Evolutionary conservation across 164 flowering plant species (phyloP), one percentile per base, ranked within the genome.

Genomic region (Vitis rotundifolia): DNA sequence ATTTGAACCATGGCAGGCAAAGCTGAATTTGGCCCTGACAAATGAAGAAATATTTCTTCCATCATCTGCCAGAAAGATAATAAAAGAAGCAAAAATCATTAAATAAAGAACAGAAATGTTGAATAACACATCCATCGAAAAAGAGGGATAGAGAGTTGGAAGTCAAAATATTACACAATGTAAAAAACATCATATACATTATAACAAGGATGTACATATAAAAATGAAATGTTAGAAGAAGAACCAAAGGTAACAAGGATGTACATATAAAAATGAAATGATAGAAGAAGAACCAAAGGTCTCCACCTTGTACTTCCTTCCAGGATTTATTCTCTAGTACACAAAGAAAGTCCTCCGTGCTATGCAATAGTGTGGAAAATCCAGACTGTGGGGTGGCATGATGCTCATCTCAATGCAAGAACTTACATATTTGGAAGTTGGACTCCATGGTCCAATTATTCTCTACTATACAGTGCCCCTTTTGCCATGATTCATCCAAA

Each of bases 1-100:
- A 89, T 84, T 82, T 91, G 98, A 84, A 96, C 92, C 98, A 93
- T 93, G 19, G 95, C 91, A 26, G 92, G 95, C 64, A 87, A 71
- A 65, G 90, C 88, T 66, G 91, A 82, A 79, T 79, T 87, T 53
- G 92, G 77, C 62, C 94, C 98, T 1, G 91, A 80, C 37, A 96
- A 77, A 83, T 93, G 91, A 66, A 86, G 85, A 84, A 86, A 90
- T 70, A 90, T 79, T 80, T 96, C 99, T 71, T 93, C 98, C 94
- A 96, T 88, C 98, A 91, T 89, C 99, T 96, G 79, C 71, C 68
- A 81, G 47, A 67, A 19, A 51, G 57, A 49, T 9, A 68, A 67
- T 0, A 48, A 16, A 63, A n/a, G 48, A 16, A 51, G 15, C 12
- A n/a, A 28, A 28, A 67, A 61, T 52, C 49, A 67, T 48, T 57